Conservation (phyloP, 805 yeast species). For the Wickerhamiella sorbophila region DNA sequence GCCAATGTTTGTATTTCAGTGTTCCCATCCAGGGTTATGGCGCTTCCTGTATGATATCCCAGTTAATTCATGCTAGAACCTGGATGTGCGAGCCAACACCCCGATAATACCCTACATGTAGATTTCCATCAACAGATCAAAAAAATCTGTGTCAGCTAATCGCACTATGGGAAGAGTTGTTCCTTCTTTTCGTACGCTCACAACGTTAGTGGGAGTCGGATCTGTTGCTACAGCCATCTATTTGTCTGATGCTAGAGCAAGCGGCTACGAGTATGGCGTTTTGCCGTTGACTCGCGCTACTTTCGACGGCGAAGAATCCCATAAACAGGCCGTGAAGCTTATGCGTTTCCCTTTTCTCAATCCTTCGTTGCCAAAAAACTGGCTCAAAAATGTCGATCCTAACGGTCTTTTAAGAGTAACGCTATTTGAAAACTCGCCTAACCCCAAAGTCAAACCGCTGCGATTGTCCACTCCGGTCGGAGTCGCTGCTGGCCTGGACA, state of each 20-base stretch:
- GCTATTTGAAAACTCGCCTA: constrained; percentile 17
- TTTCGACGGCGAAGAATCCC: constrained; percentile 81
- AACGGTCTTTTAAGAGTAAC: constrained; percentile 17
- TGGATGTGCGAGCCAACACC: too few relatives aligned
- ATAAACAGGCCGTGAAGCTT: constrained; percentile 52
- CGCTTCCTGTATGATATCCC: too few relatives aligned
- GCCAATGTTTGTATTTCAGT: too few relatives aligned
- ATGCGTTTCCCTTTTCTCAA: constrained; percentile 35
- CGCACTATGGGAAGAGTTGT: not conserved
- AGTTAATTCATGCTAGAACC: too few relatives aligned
- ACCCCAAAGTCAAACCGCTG: constrained; percentile 20
- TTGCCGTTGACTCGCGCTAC: constrained; percentile 60
- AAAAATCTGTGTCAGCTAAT: not conserved
- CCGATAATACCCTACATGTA: too few relatives aligned
- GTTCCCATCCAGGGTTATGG: too few relatives aligned
- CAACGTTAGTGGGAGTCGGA: constrained; percentile 14
- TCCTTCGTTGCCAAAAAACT: constrained; percentile 18
- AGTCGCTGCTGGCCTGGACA: constrained; percentile 91
- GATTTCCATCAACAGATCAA: too few relatives aligned
- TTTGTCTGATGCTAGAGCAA: constrained; percentile 62
- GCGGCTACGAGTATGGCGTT: constrained; percentile 62
- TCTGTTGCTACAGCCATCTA: constrained; percentile 34
- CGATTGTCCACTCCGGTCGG: constrained; percentile 67
- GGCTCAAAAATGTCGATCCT: constrained; percentile 23
- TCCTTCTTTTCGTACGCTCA: constrained; percentile 10